Conservation (phyloP, 148 eudicot species). For the Amaranthus palmeri region DNA sequence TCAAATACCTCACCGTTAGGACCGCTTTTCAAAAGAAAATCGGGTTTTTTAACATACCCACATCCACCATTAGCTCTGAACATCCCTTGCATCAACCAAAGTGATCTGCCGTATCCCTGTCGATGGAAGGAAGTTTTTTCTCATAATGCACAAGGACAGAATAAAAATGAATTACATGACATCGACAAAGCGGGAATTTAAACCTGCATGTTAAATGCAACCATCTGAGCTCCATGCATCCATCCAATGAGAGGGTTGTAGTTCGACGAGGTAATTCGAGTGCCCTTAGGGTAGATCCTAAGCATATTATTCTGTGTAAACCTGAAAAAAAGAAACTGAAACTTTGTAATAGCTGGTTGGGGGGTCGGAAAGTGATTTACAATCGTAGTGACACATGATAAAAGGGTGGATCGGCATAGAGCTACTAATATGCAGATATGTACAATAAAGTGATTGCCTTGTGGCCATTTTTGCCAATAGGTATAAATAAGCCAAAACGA, state of each 20-base stretch:
- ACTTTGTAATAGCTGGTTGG: neutral
- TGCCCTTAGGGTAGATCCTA: constrained; percentile 81
- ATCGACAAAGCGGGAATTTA: neutral
- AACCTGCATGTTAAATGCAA: constrained; percentile 92
- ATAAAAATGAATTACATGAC: neutral
- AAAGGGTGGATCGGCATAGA: neutral
- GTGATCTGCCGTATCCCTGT: constrained; percentile 71
- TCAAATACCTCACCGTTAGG: constrained; percentile 47
- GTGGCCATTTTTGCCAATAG: too few species aligned
- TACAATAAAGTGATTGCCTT: too few species aligned
- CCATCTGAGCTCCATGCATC: constrained; percentile 97
- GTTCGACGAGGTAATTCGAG: constrained; percentile 73
- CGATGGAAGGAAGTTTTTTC: constrained; percentile 8
- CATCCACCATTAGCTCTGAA: constrained; percentile 84
- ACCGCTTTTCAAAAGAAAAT: constrained; percentile 44
- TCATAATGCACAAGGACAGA: neutral
- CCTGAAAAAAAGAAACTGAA: constrained; percentile 30
- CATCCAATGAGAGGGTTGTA: constrained; percentile 76
- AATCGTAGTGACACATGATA: neutral
- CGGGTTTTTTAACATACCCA: constrained; percentile 76
- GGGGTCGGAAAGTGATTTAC: neutral
- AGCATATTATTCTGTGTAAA: constrained; percentile 74
- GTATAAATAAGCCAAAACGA: too few species aligned
- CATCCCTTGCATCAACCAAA: constrained; percentile 91
- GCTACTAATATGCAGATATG: too few species aligned